phyloP scores from a whole-genome alignment of 106 monocot genomes.

The Agapanthus africanus region DNA sequence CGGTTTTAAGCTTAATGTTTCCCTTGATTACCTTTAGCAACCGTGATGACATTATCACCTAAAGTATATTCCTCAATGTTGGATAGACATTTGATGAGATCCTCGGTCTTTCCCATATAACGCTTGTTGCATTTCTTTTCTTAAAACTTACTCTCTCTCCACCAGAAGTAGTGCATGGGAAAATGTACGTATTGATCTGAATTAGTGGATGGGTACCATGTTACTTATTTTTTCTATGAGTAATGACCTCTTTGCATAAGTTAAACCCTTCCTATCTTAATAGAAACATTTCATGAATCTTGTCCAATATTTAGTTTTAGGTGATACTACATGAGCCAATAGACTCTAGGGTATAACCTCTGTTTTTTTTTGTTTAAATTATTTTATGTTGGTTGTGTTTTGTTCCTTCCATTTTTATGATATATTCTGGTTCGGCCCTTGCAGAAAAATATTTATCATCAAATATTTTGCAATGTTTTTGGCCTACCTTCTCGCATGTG shows the following conservation, averaged over 20 bases:
- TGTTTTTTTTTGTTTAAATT: neutral
- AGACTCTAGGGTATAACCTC: neutral
- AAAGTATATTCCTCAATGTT: neutral
- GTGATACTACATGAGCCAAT: neutral
- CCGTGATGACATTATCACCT: neutral
- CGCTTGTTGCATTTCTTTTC: neutral
- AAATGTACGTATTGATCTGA: neutral
- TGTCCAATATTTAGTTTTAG: neutral
- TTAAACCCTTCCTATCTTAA: neutral
- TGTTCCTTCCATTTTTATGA: neutral
- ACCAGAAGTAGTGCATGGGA: neutral
- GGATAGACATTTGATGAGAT: neutral
- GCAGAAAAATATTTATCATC: neutral
- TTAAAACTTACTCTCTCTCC: neutral
- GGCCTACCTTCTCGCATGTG: neutral
- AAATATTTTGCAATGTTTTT: neutral
- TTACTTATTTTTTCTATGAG: neutral
- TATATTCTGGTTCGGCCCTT: neutral
- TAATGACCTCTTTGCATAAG: neutral
- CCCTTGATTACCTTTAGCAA: neutral
- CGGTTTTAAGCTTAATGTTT: no score
- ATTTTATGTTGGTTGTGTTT: neutral
- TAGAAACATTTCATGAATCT: neutral
- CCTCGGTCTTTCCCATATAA: neutral
- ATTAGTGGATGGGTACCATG: neutral